Base-by-base conservation (phyloP, 352 stramenopile species). In the Phytophthora pini region DNA sequence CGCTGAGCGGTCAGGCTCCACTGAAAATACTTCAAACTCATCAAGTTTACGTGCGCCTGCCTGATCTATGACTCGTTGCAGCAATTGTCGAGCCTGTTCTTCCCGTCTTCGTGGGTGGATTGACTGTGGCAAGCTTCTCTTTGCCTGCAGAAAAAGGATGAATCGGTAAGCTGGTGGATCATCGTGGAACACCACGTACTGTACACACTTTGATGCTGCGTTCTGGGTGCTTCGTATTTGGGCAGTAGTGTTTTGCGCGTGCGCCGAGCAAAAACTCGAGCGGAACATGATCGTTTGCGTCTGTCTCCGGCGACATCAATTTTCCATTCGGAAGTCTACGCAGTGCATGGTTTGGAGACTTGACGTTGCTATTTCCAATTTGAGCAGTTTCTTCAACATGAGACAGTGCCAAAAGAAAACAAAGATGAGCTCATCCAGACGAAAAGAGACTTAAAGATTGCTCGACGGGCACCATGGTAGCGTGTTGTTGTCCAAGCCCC, bases 201-300 rank as follows among this genome's bases (percentile, higher is more conserved):
- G 15, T 4, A 29, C 31, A 17, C 34, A 66, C 62, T 45, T 66
- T 66, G 27, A 6, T 44, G 32, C 27, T 47, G 20, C 29, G 29
- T 32, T 31, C 24, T 27, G 43, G 54, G 32, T 26, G 8, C 4
- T 38, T 57, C 8, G 13, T 2, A 40, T 6, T 53, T 11, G 56
- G 46, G 9, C 38, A 52, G 56, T 89, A 92, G 17, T 73, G 50
- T 44, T 69, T 82, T 11, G 66, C 74, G 2, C 74, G 72, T 26
- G 68, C 51, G 2, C 84, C 84, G 4, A 91, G 82, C 13, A 93
- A 70, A 59, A 93, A 93, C 34, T 79, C 67, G 13, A 93, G 70
- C 32, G 84, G 84, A 5, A 93, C 77, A 64, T 93, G 64, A 36
- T 87, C 79, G 73, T 80, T 68, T 40, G 59, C 46, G 48, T 63